These are phyloP conservation scores for Thraustochytrium aureum DNA, from an alignment of 352 stramenopile genomes.

Conservation along the genomic window DNA sequence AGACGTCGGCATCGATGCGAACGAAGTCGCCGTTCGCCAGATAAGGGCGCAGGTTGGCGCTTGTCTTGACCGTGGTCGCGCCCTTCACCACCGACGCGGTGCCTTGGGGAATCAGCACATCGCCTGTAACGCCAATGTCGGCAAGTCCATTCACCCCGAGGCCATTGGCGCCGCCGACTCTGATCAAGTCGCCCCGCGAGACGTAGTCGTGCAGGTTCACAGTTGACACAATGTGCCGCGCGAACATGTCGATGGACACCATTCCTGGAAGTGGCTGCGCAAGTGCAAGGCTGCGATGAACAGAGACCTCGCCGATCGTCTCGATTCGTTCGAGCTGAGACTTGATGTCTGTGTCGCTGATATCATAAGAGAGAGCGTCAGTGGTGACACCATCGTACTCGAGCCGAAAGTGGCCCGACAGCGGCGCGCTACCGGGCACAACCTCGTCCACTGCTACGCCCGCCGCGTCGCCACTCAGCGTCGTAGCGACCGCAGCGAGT, in stretches of 20 bases:
- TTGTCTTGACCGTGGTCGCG: conserved; percentile 21
- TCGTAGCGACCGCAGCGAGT: conserved; percentile 59
- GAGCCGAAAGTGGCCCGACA: conserved; percentile 66
- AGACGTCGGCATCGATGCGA: conserved; percentile 78
- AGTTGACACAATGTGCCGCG: conserved; percentile 59
- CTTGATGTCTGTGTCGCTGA: conserved; percentile 61
- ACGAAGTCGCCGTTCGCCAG: conserved; percentile 61
- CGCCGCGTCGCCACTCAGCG: conserved; percentile 59
- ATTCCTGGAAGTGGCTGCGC: conserved; percentile 56
- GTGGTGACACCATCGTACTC: conserved; percentile 60
- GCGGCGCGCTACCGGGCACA: conserved; percentile 61
- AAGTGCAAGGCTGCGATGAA: conserved; percentile 60
- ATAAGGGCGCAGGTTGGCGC: conserved; percentile 54
- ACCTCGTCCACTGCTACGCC: conserved; percentile 54
- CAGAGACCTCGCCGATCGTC: conserved; percentile 65
- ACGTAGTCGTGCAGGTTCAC: conserved; percentile 65
- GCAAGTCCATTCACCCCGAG: conserved; percentile 60
- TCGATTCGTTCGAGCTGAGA: conserved; percentile 64
- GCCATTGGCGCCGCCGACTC: conserved; percentile 63
- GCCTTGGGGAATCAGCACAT: conserved; percentile 26
- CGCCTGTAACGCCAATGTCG: conserved; percentile 56
- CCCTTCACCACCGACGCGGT: conserved; percentile 7
- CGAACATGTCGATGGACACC: conserved; percentile 62
- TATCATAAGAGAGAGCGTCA: conserved; percentile 60
- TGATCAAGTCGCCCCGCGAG: conserved; percentile 65